Evolutionary conservation across 441 rosid genomes (phyloP), one percentile per base, ranked within the genome.

Genomic region (Populus trichocarpa): DNA sequence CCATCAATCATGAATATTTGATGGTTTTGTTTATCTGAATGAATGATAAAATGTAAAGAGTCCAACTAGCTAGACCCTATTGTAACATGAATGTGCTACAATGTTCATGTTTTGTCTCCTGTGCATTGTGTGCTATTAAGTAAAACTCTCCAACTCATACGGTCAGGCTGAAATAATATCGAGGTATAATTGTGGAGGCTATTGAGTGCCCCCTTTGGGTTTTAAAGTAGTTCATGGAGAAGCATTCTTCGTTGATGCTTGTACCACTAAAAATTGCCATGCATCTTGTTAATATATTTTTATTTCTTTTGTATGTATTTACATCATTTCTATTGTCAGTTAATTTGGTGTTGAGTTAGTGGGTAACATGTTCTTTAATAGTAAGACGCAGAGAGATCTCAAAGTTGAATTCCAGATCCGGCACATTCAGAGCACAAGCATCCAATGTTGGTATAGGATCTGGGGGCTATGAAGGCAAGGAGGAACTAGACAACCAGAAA

Each of bases 381-480:
- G 99, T 90, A 84, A 90, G 92, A 86, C 88, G 85, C 86, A 90
- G 95, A 83, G 86, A 85, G 79, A 81, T 79, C 84, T 68, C 84
- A 46, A 86, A 86, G 75, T 75, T 84, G 82, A 87, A 79, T 61
- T 83, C 81, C 53, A 68, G 75, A 3, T 74, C 78, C 61, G 36
- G 83, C 75, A 82, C 72, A 20, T 70, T 88, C 35, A 91, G 81
- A 89, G 89, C 81, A 77, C 88, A 83, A 36, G 96, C 96, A 76
- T 90, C 97, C 70, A 83, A 88, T 83, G 84, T 86, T 75, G 89
- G 87, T 76, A 61, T 88, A 83, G 99, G 97, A 68, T 88, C 97
- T 12, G 96, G 90, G 53, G 89, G 89, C 78, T 87, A 84, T 78
- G 87, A 88, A 74, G 89, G 78, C 36, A 77, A 79, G 75, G 89